Percentiles rank a stretch among this genome's conserved stretches.
These are phyloP conservation scores for Acanthamoeba lenticulata DNA, from an alignment of 208 protist species.

Conservation along the genomic window DNA sequence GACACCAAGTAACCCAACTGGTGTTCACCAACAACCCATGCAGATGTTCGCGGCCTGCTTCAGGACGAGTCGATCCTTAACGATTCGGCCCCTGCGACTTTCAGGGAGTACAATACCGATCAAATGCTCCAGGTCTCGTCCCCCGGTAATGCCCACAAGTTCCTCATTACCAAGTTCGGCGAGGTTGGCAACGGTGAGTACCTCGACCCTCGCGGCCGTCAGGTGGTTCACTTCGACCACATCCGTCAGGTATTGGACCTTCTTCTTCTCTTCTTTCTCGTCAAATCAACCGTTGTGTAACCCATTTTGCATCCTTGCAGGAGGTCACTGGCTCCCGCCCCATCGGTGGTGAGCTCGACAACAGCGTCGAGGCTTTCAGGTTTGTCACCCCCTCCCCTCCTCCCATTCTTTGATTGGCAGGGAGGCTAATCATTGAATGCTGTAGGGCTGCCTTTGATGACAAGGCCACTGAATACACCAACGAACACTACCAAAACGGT, in stretches of 20 bases:
- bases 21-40: not conserved
- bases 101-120: conserved; percentile 81
- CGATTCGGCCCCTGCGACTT: conserved; percentile 71
- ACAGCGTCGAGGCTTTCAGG: conserved; percentile 66
- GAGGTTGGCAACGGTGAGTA: conserved; percentile 78
- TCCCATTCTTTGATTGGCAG: not conserved
- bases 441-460: conserved; percentile 75
- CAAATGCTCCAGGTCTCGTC: conserved; percentile 76
- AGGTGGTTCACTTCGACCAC: conserved; percentile 79
- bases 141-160: conserved; percentile 12
- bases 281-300: not conserved
- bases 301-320: conserved; percentile 57
- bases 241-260: conserved; percentile 75
- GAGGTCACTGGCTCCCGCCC: conserved; percentile 71
- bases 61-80: conserved; percentile 78
- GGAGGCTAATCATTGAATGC: not conserved
- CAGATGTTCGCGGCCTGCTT: conserved; percentile 79
- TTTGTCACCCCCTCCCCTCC: not conserved
- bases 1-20: not conserved
- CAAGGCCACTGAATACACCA: conserved; percentile 70
- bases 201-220: conserved; percentile 69
- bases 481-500: conserved; percentile 79
- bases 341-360: conserved; percentile 69
- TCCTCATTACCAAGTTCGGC: conserved; percentile 76
- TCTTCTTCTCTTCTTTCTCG: not conserved